These are phyloP conservation scores for Glonium stellatum DNA, from an alignment of 495 filamentous ascomycete species.

Conservation along the genomic window DNA sequence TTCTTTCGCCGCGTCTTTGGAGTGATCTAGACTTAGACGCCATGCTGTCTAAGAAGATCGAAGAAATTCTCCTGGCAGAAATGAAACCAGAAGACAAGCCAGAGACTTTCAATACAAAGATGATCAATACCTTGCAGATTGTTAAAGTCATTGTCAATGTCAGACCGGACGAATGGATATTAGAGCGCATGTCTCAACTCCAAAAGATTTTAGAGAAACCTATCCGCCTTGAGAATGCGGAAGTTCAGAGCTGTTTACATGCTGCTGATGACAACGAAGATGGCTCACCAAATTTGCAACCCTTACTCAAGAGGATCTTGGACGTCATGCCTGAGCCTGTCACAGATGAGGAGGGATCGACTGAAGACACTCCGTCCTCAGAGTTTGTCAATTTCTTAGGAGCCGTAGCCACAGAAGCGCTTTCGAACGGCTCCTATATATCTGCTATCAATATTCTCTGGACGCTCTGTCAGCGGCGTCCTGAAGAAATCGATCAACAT, in stretches of 20 bases:
- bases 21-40: slow-evolving; percentile 78
- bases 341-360: slow-evolving; percentile 76
- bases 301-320: slow-evolving; percentile 73
- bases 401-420: slow-evolving; percentile 69
- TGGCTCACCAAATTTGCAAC: slow-evolving; percentile 51
- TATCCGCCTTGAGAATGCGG: slow-evolving; percentile 74
- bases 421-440: slow-evolving; percentile 70
- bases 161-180: slow-evolving; percentile 84
- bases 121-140: slow-evolving; percentile 88
- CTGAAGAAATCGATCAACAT: slow-evolving; percentile 80
- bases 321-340: slow-evolving; percentile 85
- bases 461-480: slow-evolving; percentile 77
- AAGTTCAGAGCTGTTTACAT: slow-evolving; percentile 89
- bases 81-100: slow-evolving; percentile 50
- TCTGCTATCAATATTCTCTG: slow-evolving; percentile 86
- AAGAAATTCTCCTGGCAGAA: slow-evolving; percentile 61
- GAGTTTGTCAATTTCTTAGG: slow-evolving; percentile 80
- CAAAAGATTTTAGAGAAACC: slow-evolving; percentile 89
- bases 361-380: slow-evolving; percentile 57
- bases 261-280: slow-evolving; percentile 59
- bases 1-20: slow-evolving; percentile 86
- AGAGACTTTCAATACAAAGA: slow-evolving; percentile 59
- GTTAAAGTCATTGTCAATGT: slow-evolving; percentile 78
- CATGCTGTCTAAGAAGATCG: slow-evolving; percentile 80
- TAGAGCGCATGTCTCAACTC: slow-evolving; percentile 62